Base-by-base conservation (phyloP, 352 stramenopile genomes). In the Thalassiosira livingstoniorum region DNA sequence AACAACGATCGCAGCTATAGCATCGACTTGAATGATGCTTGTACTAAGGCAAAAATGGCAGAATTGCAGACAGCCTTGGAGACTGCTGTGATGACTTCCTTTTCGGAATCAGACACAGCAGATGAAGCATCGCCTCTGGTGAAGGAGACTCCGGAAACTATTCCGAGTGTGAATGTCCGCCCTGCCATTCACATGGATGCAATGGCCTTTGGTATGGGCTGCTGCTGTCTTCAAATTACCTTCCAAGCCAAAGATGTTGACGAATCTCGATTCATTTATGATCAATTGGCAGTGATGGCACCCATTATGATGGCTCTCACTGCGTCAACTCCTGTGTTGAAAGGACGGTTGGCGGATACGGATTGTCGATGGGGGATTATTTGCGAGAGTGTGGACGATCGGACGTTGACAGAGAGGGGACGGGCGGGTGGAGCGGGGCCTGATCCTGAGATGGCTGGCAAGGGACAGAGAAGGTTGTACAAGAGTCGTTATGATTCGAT, bases 171-270 rank as follows among this genome's bases (percentile, higher is more conserved):
- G n/a, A 91, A 88, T 45, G 54, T 93, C 21, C 74, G 85, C 23
- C 88, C 92, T 15, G 87, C 95, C 21, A 95, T 99, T 87, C 96
- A 99, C 89, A 99, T 99, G 98, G 98, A 99, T 91, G 97, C 96
- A 60, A 99, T 99, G 98, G 98, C 97, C 15, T 99, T 99, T 90
- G 98, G 98, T n/a, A 99, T 99, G 98, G 98, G 98, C 51, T 99
- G 98, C 91, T 99, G 98, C 92, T 99, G 98, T 82, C 91, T 99
- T 37, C 98, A 99, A 87, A 97, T 99, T 73, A 99, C 97, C 57
- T 99, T 99, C 60, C 95, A 97, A 90, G 97, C 97, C 53, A 98
- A 98, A 84, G 98, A 99, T 92, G 94, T 99, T 45, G 96, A 97
- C 73, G 98, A 99, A 81, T 99, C 96, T 78, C 95, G 98, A 42